Conservation (phyloP, 2,329 filamentous ascomycete genomes). For the Talaromyces sp. region DNA sequence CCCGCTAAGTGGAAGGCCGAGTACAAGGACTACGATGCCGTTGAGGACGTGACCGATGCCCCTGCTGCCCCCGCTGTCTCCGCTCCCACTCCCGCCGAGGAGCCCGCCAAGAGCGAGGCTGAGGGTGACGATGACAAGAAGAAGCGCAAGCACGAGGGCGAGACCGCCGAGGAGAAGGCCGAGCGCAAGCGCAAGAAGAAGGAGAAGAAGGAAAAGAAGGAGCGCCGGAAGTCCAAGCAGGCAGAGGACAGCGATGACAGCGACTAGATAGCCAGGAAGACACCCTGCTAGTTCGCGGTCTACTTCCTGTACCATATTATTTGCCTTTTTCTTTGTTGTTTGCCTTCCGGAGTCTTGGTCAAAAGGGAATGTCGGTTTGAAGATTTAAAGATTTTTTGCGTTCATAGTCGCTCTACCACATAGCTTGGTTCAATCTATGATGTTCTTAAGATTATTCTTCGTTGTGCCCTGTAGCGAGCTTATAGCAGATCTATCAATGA, state of each 20-base stretch:
- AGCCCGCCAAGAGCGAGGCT: slow-evolving; percentile 45
- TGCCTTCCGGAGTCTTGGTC: slow-evolving; percentile 42
- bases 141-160: slow-evolving; percentile 60
- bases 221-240: slow-evolving; percentile 82
- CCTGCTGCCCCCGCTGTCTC: slow-evolving; percentile 45
- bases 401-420: slow-evolving; percentile 21
- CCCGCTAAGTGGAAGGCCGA: slow-evolving; percentile 89
- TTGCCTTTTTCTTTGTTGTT: slow-evolving; percentile 23
- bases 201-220: slow-evolving; percentile 59
- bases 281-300: slow-evolving; percentile 14
- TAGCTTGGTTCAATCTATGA: slow-evolving; percentile 11
- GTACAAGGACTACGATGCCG: slow-evolving; percentile 84
- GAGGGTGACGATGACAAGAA: slow-evolving; percentile 54
- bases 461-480: too few species aligned
- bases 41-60: slow-evolving; percentile 47
- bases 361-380: slow-evolving; percentile 40
- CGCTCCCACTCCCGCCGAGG: slow-evolving; percentile 12
- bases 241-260: slow-evolving; percentile 68
- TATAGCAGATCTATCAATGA: background rate
- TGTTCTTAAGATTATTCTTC: too few species aligned
- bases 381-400: slow-evolving; percentile 18
- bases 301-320: slow-evolving; percentile 46
- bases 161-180: slow-evolving; percentile 53
- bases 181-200: slow-evolving; percentile 57
- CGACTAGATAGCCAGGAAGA: slow-evolving; percentile 40